These are phyloP conservation scores for Fennellomyces sp. DNA, from an alignment of 371 early-diverging fungal genomes.

Conservation along the genomic window DNA sequence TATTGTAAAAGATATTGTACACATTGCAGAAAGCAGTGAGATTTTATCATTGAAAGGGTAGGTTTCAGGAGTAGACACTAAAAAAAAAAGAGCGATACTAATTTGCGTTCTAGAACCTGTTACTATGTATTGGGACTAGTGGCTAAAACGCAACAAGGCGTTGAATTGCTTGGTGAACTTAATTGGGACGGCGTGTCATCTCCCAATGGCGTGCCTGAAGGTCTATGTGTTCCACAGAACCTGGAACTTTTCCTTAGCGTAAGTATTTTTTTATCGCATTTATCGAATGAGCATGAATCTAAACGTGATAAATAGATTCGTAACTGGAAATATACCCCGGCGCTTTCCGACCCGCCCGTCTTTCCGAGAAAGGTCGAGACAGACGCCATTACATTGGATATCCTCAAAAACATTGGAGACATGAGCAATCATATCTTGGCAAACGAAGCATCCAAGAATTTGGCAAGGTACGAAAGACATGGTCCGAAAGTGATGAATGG, in stretches of 20 bases:
- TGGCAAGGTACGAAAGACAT: conserved; percentile 55
- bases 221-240: conserved; percentile 72
- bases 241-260: conserved; percentile 65
- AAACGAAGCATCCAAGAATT: conserved; percentile 71
- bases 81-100: not conserved
- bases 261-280: conserved; percentile 4
- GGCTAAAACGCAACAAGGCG: conserved; percentile 70
- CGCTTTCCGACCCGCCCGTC: conserved; percentile 48
- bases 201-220: conserved; percentile 55
- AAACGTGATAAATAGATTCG: conserved; percentile 47
- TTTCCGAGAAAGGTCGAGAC: conserved; percentile 41
- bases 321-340: conserved; percentile 61
- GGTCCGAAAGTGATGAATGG: not conserved
- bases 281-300: not conserved
- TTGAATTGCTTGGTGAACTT: conserved; percentile 71
- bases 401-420: conserved; percentile 77
- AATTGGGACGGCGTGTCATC: conserved; percentile 79
- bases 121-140: conserved; percentile 79
- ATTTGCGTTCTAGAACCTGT: conserved; percentile 63
- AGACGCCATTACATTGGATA: conserved; percentile 64
- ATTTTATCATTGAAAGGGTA: conserved; percentile 83
- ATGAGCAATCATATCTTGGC: conserved; percentile 88
- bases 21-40: conserved; percentile 68
- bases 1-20: conserved; percentile 70
- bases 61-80: no score